Conservation (phyloP, 2,329 filamentous ascomycete genomes). For the Aspergillus candidus region DNA sequence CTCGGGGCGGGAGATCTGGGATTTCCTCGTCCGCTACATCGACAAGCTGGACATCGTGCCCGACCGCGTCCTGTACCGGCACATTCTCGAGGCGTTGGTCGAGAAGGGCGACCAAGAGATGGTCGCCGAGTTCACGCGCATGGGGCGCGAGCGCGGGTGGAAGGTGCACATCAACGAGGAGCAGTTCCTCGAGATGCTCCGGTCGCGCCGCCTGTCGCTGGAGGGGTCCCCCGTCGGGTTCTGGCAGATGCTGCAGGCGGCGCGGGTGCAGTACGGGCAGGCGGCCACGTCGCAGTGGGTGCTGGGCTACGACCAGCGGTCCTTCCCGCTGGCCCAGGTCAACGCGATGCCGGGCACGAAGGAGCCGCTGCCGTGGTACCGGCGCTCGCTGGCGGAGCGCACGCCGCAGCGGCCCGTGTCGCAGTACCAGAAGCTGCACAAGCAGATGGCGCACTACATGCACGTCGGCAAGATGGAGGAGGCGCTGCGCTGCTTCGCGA, state of each 20-base stretch:
- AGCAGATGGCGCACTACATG: conserved; percentile 34
- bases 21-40: conserved; percentile 32
- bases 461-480: conserved; percentile 30
- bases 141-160: conserved; percentile 29
- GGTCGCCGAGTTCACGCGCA: conserved; percentile 25
- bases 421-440: conserved; percentile 30
- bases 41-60: conserved; percentile 32
- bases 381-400: conserved; percentile 24
- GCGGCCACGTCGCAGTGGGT: conserved; percentile 30
- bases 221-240: conserved; percentile 32
- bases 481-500: conserved; percentile 26
- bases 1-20: conserved; percentile 26
- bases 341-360: conserved; percentile 21
- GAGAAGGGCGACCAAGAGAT: conserved; percentile 32
- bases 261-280: conserved; percentile 27
- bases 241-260: conserved; percentile 38
- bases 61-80: conserved; percentile 34
- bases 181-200: conserved; percentile 29
- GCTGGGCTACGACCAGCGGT: conserved; percentile 30
- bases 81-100: conserved; percentile 36
- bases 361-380: conserved; percentile 22
- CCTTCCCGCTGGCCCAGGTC: conserved; percentile 21
- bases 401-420: conserved; percentile 24
- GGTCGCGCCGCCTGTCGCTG: conserved; percentile 28
- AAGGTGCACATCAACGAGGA: conserved; percentile 25